Conservation (phyloP, 768 basidiomycete species). For the Krasilnikovozyma curviuscula region DNA sequence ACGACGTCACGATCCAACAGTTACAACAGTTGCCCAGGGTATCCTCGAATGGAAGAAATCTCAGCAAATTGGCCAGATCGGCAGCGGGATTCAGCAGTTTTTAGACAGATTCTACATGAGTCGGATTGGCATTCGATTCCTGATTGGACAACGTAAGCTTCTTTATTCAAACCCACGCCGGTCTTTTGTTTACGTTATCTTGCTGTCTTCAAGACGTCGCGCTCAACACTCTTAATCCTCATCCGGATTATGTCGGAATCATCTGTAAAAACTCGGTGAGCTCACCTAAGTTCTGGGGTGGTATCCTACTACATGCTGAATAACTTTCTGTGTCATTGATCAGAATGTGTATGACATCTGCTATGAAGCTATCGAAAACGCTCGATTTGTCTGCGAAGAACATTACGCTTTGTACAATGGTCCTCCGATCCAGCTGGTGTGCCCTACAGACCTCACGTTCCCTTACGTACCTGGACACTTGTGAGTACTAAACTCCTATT, state of each 20-base stretch:
- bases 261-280: constrained; percentile 79
- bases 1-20: constrained; percentile 85
- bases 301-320: too few relatives aligned
- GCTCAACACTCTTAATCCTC: constrained; percentile 73
- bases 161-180: neutral
- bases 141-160: constrained; percentile 79
- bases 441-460: constrained; percentile 66
- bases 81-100: constrained; percentile 73
- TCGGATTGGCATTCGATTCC: constrained; percentile 78
- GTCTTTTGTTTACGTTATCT: neutral
- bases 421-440: constrained; percentile 89
- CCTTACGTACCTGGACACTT: constrained; percentile 92
- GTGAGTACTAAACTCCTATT: constrained; percentile 16
- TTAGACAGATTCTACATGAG: constrained; percentile 93
- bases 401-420: constrained; percentile 86
- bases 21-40: constrained; percentile 89
- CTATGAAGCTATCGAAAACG: constrained; percentile 97
- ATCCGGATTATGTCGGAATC: constrained; percentile 81
- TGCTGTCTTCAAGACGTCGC: constrained; percentile 53
- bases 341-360: constrained; percentile 91
- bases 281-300: too few relatives aligned
- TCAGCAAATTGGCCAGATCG: constrained; percentile 35
- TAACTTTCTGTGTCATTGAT: neutral
- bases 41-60: constrained; percentile 85
- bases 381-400: constrained; percentile 67